Evolutionary conservation across 1,284 basidiomycete species (phyloP).

Genomic region (Cutaneotrichosporon sp.): DNA sequence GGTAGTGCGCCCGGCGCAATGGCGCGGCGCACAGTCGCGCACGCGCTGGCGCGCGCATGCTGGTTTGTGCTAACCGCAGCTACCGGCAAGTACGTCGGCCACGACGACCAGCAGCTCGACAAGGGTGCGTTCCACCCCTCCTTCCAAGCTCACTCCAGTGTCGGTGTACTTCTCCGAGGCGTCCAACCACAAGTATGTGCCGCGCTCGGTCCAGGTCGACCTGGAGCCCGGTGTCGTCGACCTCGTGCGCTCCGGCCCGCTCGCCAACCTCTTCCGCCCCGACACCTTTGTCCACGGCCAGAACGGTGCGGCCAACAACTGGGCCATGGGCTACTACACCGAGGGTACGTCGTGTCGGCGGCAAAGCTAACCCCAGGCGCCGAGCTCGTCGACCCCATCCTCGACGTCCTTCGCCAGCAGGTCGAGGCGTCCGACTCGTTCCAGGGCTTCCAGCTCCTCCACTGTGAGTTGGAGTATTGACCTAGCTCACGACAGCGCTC

Average conservation of each 20-base stretch:
- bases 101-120: slow-evolving; percentile 38
- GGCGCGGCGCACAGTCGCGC: background rate
- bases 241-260: slow-evolving; percentile 54
- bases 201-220: slow-evolving; percentile 86
- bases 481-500: slow-evolving; percentile 51
- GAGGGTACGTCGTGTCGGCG: slow-evolving; percentile 57
- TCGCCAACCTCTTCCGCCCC: slow-evolving; percentile 66
- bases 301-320: slow-evolving; percentile 55
- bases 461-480: slow-evolving; percentile 52
- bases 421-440: slow-evolving; percentile 76
- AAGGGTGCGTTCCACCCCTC: slow-evolving; percentile 22
- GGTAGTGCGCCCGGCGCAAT: background rate
- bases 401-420: slow-evolving; percentile 69
- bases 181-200: slow-evolving; percentile 60
- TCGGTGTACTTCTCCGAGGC: slow-evolving; percentile 50
- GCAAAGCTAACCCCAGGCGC: slow-evolving; percentile 62
- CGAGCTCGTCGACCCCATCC: slow-evolving; percentile 79
- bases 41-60: background rate
- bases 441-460: slow-evolving; percentile 89
- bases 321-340: slow-evolving; percentile 61
- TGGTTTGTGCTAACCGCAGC: slow-evolving; percentile 10
- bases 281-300: slow-evolving; percentile 80
- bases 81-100: slow-evolving; percentile 39
- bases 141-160: slow-evolving; percentile 16
- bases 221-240: slow-evolving; percentile 87